Evolutionary conservation across 1,139 yeast species (phyloP), one percentile per base, ranked within the genome.

Genomic region (Suhomyces atakaporum): DNA sequence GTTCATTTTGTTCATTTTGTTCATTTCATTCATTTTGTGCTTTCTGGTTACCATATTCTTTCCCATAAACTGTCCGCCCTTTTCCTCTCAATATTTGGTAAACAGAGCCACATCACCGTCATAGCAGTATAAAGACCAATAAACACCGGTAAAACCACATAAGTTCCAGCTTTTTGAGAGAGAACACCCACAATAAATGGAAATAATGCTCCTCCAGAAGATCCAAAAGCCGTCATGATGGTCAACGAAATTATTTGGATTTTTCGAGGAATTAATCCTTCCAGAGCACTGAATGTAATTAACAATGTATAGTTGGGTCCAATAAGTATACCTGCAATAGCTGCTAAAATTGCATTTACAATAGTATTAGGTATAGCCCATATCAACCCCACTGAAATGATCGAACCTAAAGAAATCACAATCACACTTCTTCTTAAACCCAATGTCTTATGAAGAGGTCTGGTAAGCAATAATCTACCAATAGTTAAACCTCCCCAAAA

Each of bases 401-500:
- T 58, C 1, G 79, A 55, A 1, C 56, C 16, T 0, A 63, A 0
- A 0, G 71, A 52, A 8, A 67, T 49, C 0, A 71, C 32, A 5
- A 66, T 51, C 5, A 75, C 71, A 1, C 76, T 66, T 40, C 80
- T 53, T 45, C 80, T 62, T 5, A 70, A 65, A 1, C 82, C 81
- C 25, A 72, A 38, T 3, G 7, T 16, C 25, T 60, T 59, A 39
- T 73, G 73, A 13, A 70, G 46, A 1, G 63, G 61, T 20, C 68
- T 53, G 2, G 77, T 71, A 16, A 79, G 58, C 3, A 66, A 42
- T 24, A 81, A 58, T 33, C 88, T 56, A 1, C 87, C 87, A 4
- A 78, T 29, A 0, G 87, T 79, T 22, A 82, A 60, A 7, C 88
- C 89, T 6, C 73, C 79, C 88, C 88, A 82, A 47, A 75, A 80